Evolutionary conservation across 768 basidiomycete genomes (phyloP).

Genomic region (Kwoniella heveanensis): DNA sequence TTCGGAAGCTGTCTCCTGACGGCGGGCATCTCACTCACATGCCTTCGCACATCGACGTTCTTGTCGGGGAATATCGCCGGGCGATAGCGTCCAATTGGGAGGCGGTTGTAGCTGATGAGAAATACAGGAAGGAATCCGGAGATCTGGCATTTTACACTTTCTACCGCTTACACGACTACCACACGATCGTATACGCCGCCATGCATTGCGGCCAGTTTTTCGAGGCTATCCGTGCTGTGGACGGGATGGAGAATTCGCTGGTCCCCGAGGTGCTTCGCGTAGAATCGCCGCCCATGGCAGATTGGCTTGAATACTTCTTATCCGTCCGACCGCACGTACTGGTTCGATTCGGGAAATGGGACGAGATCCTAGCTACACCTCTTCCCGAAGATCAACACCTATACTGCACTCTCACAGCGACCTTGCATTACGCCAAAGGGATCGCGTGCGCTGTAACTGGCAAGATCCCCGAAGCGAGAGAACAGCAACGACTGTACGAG

Average conservation of each 20-base stretch:
- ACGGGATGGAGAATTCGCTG: conserved; percentile 31
- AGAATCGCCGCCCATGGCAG: conserved; percentile 26
- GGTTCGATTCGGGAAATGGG: conserved; percentile 49
- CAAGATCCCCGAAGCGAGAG: conserved; percentile 26
- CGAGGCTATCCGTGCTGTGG: conserved; percentile 29
- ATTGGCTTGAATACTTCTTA: conserved; percentile 32
- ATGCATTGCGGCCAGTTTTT: conserved; percentile 44
- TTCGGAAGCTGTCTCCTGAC: conserved; percentile 42
- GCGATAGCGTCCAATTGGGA: conserved; percentile 38
- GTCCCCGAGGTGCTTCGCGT: conserved; percentile 17
- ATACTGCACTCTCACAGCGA: conserved; percentile 34
- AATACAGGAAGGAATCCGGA: conserved; percentile 22
- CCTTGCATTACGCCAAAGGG: conserved; percentile 35
- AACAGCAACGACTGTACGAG: conserved; percentile 19
- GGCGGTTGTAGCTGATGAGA: conserved; percentile 38
- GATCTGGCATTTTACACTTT: conserved; percentile 34
- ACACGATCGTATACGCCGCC: conserved; percentile 42
- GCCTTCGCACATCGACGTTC: conserved; percentile 49
- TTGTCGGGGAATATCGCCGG: conserved; percentile 48
- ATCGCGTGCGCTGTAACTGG: conserved; percentile 38
- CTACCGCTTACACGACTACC: conserved; percentile 43
- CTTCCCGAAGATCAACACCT: conserved; percentile 23
- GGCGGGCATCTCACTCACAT: conserved; percentile 48
- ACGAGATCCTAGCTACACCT: conserved; percentile 29
- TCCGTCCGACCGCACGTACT: conserved; percentile 34